Base-by-base conservation (phyloP, 768 basidiomycete species). In the Termitomyces sp. region DNA sequence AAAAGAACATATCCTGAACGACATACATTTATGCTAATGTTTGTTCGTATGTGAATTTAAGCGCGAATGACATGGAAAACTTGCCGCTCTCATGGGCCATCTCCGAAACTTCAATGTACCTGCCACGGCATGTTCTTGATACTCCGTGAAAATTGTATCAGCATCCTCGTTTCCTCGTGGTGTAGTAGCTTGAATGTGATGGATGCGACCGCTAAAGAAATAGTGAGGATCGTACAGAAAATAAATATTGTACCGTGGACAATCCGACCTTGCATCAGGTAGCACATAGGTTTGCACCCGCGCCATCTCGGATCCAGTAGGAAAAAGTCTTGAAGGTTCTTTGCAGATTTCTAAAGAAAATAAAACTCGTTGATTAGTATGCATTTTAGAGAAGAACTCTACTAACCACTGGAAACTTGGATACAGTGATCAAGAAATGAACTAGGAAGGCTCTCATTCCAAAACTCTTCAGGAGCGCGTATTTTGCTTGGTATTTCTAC, bases 1-100 rank as follows among this genome's bases (percentile, higher is more conserved):
- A 18, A 27, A 39, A 29, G 26, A 27, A 46, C 43, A 42, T 20
- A 16, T 18, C 37, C 6, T 13, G 46, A 55, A 49, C 64, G 54
- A n/a, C n/a, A n/a, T 72, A 89, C 88, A 83, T 79, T 85, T 88
- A 63, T 90, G 86, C 89, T 91, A 53, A 39, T 9, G 41, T 29
- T 14, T n/a, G 27, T 7, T 16, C 6, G 29, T 7, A 34, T 43
- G 42, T 56, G 24, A 62, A 55, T 39, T 46, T 13, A 31, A 2
- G 22, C 42, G 27, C n/a, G 18, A 24, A 37, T 43, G 29, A 20
- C 27, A 20, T 39, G 26, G 8, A 53, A 31, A 43, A 55, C 84
- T 71, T 63, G 91, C 90, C 58, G 73, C 73, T 75, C 82, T 76
- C 62, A 92, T 66, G 8, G 90, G 89, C 79, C 85, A 90, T 57